These are phyloP conservation scores for Capsicum rhomboideum DNA, from an alignment of 257 asterid species.

Conservation along the genomic window DNA sequence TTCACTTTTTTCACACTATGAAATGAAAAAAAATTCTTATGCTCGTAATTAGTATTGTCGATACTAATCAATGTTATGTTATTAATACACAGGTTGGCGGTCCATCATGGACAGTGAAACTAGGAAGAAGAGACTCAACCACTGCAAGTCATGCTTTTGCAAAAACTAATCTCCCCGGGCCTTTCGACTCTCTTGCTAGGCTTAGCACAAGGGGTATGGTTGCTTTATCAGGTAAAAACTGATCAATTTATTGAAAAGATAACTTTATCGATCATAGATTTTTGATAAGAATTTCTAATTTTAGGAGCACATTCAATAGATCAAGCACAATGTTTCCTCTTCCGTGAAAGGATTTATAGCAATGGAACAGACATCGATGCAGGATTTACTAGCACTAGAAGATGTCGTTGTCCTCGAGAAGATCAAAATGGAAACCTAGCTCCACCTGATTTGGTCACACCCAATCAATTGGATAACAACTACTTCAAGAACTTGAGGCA, in stretches of 20 bases:
- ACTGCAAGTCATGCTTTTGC: neutral
- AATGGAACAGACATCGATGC: conserved; percentile 30
- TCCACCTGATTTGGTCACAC: conserved; percentile 41
- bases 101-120: neutral
- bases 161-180: neutral
- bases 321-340: conserved; percentile 7
- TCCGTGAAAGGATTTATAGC: conserved; percentile 29
- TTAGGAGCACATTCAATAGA: neutral
- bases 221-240: neutral
- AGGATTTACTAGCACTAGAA: conserved; percentile 21
- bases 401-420: neutral
- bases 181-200: neutral
- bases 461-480: conserved; percentile 34
- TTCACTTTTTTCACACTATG: neutral
- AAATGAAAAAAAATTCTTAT: too few relatives aligned
- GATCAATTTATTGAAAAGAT: neutral
- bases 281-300: neutral
- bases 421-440: conserved; percentile 22
- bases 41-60: neutral
- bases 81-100: neutral
- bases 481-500: conserved; percentile 24
- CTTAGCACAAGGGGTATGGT: neutral
- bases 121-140: neutral
- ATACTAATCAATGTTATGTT: neutral
- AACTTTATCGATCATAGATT: neutral